A percentile compares a stretch with the other conserved stretches of the same genome.
Conservation (phyloP, 2,329 filamentous ascomycete species). For the Penicillium sp. region DNA sequence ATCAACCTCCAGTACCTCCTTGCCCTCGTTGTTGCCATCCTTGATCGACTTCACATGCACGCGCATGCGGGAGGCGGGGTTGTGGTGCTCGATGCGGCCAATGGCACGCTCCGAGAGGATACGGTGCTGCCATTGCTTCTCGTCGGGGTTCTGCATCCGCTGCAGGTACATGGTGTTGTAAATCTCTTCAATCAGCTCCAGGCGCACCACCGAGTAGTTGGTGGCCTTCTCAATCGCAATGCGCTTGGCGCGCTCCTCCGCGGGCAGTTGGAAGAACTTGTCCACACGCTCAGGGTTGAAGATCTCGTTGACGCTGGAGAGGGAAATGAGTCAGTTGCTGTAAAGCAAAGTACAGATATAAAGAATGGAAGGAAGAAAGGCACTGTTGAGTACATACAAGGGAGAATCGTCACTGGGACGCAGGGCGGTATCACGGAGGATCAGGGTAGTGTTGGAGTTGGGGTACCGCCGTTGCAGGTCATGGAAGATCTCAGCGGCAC, state of each 20-base stretch:
- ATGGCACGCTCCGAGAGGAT: constrained; percentile 72
- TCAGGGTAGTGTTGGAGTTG: constrained; percentile 71
- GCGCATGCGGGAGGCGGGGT: constrained; percentile 53
- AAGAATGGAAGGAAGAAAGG: not conserved
- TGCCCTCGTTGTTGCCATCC: constrained; percentile 33
- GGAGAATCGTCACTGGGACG: constrained; percentile 93
- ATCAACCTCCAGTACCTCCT: constrained; percentile 72
- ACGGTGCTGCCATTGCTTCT: constrained; percentile 75
- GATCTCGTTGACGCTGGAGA: constrained; percentile 73
- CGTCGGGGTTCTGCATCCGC: constrained; percentile 67
- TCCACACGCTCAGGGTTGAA: constrained; percentile 89
- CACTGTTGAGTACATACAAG: constrained; percentile 62
- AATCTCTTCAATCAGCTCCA: constrained; percentile 85
- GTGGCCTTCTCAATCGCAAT: constrained; percentile 75
- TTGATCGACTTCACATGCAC: constrained; percentile 59
- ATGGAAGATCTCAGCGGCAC: constrained; percentile 92
- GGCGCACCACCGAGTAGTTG: constrained; percentile 91
- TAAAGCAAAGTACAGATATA: not conserved
- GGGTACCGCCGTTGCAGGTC: constrained; percentile 82
- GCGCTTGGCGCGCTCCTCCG: constrained; percentile 60
- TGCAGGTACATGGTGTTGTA: constrained; percentile 89
- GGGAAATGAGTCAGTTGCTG: constrained; percentile 4
- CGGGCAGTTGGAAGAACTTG: constrained; percentile 67
- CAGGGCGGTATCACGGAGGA: constrained; percentile 81
- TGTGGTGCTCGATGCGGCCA: constrained; percentile 57